phyloP scores from a whole-genome alignment of 108 stramenopile genomes.

The Mayamaea pseudoterrestris region DNA sequence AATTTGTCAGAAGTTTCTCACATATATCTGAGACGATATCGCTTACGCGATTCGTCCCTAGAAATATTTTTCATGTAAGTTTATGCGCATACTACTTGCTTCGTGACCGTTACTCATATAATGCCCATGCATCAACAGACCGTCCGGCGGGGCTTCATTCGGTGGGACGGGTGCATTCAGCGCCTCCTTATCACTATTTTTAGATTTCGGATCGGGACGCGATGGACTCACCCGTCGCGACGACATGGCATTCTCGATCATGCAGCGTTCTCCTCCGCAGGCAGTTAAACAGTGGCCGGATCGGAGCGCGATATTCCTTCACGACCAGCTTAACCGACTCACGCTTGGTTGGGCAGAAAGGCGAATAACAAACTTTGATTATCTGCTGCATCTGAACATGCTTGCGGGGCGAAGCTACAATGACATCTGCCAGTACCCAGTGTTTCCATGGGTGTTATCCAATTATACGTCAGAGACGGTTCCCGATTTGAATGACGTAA shows the following conservation, averaged over 20 bases:
- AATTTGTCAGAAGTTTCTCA: constrained; percentile 82
- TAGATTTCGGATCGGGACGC: constrained; percentile 83
- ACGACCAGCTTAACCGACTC: constrained; percentile 69
- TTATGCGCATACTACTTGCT: too few species aligned
- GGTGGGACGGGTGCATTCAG: constrained; percentile 65
- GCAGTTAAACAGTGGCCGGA: constrained; percentile 89
- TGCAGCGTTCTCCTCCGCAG: constrained; percentile 72
- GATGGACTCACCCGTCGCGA: constrained; percentile 72
- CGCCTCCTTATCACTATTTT: constrained; percentile 72
- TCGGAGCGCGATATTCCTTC: constrained; percentile 62
- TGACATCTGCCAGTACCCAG: constrained; percentile 98
- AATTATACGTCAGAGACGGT: constrained; percentile 84
- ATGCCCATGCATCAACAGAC: too few species aligned
- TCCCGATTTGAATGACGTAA: constrained; percentile 75
- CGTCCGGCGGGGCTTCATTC: constrained; percentile 68
- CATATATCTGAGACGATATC: constrained; percentile 85
- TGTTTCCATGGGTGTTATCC: constrained; percentile 96
- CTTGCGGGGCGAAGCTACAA: constrained; percentile 93
- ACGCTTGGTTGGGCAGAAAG: constrained; percentile 86
- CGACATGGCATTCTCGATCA: constrained; percentile 76
- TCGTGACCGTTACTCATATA: too few species aligned
- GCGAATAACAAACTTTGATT: constrained; percentile 94
- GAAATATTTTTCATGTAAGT: constrained; percentile 96
- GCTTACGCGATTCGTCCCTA: constrained; percentile 85
- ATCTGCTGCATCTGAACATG: constrained; percentile 87